phyloP scores from a whole-genome alignment of 1,284 basidiomycete genomes.

The Tylopilus orsonianus region DNA sequence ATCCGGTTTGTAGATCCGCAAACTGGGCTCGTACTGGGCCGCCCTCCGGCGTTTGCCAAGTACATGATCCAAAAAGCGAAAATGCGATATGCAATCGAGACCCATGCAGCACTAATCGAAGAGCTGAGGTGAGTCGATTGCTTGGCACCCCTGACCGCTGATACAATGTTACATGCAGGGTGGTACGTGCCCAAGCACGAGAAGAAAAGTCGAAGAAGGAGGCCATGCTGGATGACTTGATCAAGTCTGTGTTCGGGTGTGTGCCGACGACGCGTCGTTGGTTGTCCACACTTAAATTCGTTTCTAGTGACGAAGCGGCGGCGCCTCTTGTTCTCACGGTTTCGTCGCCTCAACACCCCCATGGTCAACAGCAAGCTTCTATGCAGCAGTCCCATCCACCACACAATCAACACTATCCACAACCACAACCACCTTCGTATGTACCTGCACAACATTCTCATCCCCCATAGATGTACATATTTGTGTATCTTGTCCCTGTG shows the following conservation, averaged over 20 bases:
- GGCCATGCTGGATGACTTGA: conserved; percentile 48
- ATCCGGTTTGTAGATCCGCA: conserved; percentile 46
- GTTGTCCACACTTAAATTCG: not conserved
- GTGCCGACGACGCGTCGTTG: conserved; percentile 5
- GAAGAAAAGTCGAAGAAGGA: conserved; percentile 57
- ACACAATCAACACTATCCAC: conserved; percentile 14
- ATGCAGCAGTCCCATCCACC: conserved; percentile 11
- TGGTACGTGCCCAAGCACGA: conserved; percentile 51
- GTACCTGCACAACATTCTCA: conserved; percentile 15
- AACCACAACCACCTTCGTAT: conserved; percentile 13
- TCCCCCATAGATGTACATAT: conserved; percentile 11
- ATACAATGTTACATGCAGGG: conserved; percentile 15
- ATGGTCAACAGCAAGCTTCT: conserved; percentile 12
- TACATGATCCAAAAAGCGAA: conserved; percentile 82
- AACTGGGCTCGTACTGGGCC: conserved; percentile 59
- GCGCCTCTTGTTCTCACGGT: conserved; percentile 16
- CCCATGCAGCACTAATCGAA: conserved; percentile 60
- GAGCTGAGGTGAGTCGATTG: conserved; percentile 47
- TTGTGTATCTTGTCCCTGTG: conserved; percentile 2
- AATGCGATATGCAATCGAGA: conserved; percentile 56
- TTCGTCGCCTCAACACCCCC: conserved; percentile 3
- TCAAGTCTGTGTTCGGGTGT: conserved; percentile 55
- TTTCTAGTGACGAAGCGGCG: conserved; percentile 33
- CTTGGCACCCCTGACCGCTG: too few relatives aligned
- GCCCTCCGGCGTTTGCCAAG: conserved; percentile 59